Evolutionary conservation across 495 filamentous ascomycete genomes (phyloP).

Genomic region (Penicillium robsamsonii): DNA sequence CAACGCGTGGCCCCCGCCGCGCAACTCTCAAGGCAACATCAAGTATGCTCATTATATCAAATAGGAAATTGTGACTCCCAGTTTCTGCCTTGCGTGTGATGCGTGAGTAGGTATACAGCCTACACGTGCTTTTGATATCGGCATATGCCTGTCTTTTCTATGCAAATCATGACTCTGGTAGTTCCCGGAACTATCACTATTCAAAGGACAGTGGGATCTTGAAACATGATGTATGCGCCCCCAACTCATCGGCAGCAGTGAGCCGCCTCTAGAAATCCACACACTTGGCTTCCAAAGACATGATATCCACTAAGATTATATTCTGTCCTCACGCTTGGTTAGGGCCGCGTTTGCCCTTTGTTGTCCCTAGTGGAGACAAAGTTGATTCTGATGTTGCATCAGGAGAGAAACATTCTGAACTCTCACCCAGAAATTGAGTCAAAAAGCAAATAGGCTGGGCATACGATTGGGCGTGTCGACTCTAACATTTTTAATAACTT

Average conservation of each 20-base stretch:
- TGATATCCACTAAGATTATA: background rate
- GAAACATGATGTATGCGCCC: background rate
- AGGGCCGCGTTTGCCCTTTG: background rate
- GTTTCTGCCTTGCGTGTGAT: background rate
- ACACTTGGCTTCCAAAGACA: background rate
- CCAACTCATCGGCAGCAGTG: background rate
- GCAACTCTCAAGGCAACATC: slow-evolving; percentile 10
- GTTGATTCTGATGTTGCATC: slow-evolving; percentile 9
- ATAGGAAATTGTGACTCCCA: background rate
- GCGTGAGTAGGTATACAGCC: slow-evolving; percentile 2
- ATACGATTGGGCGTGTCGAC: background rate
- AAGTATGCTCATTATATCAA: background rate
- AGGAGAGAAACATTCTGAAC: slow-evolving; percentile 4
- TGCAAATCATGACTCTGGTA: background rate
- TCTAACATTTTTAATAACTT: background rate
- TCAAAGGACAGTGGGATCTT: background rate
- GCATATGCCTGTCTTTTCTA: background rate
- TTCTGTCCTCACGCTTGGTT: background rate
- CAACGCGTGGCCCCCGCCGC: slow-evolving; percentile 18
- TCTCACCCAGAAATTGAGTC: background rate
- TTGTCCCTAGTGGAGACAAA: background rate
- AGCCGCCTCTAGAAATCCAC: background rate
- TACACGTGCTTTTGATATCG: background rate
- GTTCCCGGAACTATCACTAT: background rate
- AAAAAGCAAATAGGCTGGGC: background rate